Conservation (phyloP, 495 filamentous ascomycete genomes). For the Thermochaetoides thermophila region DNA sequence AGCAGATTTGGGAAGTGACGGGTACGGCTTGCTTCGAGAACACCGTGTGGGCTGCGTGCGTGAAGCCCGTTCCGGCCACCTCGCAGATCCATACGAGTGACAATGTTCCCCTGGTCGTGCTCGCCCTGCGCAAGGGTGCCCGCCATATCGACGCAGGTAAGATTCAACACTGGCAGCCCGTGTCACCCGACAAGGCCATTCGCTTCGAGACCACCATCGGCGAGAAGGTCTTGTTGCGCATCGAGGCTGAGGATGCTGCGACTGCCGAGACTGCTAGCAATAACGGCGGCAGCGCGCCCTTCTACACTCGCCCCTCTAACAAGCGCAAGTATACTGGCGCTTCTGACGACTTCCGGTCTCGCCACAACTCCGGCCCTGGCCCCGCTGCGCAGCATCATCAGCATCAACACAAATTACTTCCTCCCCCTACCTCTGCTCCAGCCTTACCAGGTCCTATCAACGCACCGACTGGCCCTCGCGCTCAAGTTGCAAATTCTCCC, state of each 20-base stretch:
- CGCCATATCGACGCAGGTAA: constrained; percentile 66
- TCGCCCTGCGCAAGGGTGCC: constrained; percentile 55
- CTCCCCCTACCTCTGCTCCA: too few relatives aligned
- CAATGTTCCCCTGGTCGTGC: constrained; percentile 53
- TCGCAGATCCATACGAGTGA: constrained; percentile 61
- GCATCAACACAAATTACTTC: constrained; percentile 16
- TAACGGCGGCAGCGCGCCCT: constrained; percentile 41
- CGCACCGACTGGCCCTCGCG: too few relatives aligned
- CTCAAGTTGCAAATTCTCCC: background rate
- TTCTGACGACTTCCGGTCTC: constrained; percentile 31
- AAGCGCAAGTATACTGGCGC: constrained; percentile 41
- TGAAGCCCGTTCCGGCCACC: constrained; percentile 53
- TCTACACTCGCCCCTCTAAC: constrained; percentile 15
- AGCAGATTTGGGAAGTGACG: constrained; percentile 68
- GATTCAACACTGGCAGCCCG: constrained; percentile 73
- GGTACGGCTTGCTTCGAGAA: constrained; percentile 60
- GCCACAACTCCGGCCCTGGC: background rate
- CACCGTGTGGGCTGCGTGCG: constrained; percentile 71
- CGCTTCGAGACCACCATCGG: constrained; percentile 68
- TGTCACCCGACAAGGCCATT: constrained; percentile 48
- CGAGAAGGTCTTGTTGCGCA: constrained; percentile 68
- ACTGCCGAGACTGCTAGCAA: too few relatives aligned
- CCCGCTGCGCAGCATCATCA: constrained; percentile 12
- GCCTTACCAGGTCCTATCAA: background rate
- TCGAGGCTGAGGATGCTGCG: constrained; percentile 59